A percentile compares a stretch with the other conserved stretches of the same genome.
These are phyloP conservation scores for Acanthamoeba sp. DNA, from an alignment of 208 protist genomes.

Conservation along the genomic window DNA sequence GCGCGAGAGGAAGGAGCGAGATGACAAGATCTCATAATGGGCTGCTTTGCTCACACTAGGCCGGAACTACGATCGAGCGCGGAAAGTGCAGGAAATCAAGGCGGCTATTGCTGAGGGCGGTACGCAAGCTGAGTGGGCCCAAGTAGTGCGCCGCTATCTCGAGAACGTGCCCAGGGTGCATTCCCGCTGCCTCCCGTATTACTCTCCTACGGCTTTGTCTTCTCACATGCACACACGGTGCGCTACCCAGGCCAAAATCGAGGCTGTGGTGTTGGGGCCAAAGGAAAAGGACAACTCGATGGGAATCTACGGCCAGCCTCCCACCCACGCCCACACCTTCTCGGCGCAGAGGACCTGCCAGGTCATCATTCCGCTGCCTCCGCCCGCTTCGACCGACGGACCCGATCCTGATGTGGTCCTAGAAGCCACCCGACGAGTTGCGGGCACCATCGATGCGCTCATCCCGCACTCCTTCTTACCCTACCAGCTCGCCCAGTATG, in stretches of 20 bases:
- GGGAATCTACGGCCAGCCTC: not conserved
- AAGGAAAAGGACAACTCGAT: not conserved
- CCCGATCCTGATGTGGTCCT: not conserved
- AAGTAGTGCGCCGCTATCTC: not conserved
- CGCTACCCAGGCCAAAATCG: not conserved
- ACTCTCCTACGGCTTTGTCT: no score
- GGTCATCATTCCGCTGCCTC: conserved; percentile 10
- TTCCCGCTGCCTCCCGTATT: no score
- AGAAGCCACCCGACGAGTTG: not conserved
- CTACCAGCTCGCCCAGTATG: not conserved
- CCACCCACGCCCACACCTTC: not conserved
- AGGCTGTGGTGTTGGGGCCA: not conserved
- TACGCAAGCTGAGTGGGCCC: not conserved
- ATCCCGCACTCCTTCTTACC: not conserved
- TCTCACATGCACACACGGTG: no score
- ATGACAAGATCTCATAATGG: not conserved
- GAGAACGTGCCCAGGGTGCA: not conserved
- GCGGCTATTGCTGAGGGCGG: not conserved
- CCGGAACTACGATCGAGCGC: not conserved
- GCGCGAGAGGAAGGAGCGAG: no score
- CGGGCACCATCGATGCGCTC: not conserved
- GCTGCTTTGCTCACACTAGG: not conserved
- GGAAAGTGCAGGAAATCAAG: not conserved
- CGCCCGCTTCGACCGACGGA: not conserved
- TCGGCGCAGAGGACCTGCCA: not conserved